These are phyloP conservation scores for Fraxinus platypoda DNA, from an alignment of 305 asterid genomes.

Conservation along the genomic window DNA sequence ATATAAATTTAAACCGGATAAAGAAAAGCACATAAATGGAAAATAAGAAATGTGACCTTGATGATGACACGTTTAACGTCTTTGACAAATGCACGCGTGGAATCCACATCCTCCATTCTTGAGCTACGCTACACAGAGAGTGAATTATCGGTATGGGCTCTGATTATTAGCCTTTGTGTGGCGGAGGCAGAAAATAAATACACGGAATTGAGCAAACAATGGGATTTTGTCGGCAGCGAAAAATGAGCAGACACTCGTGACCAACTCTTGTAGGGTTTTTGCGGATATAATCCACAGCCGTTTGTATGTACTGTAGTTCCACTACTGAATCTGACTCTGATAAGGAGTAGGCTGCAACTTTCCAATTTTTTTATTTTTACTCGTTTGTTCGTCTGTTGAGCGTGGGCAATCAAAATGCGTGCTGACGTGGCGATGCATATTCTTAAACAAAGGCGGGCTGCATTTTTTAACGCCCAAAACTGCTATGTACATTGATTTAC, in stretches of 20 bases:
- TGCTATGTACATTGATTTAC: background rate
- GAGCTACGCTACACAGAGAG: conserved; percentile 8
- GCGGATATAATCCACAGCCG: conserved; percentile 12
- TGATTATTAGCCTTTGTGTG: background rate
- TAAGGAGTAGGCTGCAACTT: background rate
- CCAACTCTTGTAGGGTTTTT: conserved; percentile 21
- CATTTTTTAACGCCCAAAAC: background rate
- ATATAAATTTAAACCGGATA: background rate
- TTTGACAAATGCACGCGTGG: conserved; percentile 60
- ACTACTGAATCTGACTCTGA: background rate
- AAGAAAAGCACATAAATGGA: background rate
- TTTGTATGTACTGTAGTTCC: background rate
- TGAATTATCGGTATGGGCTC: conserved; percentile 1
- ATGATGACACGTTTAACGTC: conserved; percentile 73
- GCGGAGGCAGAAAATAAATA: background rate
- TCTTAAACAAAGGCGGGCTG: background rate
- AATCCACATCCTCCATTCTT: conserved; percentile 57
- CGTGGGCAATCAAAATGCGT: background rate
- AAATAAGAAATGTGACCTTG: conserved; percentile 41
- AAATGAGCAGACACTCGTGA: conserved; percentile 32
- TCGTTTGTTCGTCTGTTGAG: background rate
- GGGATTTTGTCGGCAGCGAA: background rate
- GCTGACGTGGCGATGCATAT: background rate
- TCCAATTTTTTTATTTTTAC: too few relatives aligned
- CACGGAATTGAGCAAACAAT: background rate